Percentiles rank a stretch among this genome's conserved stretches.
phyloP scores from a whole-genome alignment of 2,329 filamentous ascomycete genomes.

The Epichloe aotearoae region DNA sequence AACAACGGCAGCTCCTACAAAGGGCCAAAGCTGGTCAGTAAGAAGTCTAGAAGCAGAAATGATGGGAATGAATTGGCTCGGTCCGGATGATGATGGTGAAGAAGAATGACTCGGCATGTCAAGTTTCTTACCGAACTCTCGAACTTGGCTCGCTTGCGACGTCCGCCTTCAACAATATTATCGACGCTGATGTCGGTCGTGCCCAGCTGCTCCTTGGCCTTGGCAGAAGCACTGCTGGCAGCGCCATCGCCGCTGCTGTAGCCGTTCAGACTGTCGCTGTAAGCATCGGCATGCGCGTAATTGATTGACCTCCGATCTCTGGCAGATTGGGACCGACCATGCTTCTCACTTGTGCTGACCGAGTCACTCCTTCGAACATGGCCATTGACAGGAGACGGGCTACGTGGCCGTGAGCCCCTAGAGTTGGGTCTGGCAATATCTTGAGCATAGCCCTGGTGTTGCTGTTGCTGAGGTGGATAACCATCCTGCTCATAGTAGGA shows the following conservation, averaged over 20 bases:
- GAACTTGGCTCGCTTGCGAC: conserved; percentile 86
- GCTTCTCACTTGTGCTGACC: conserved; percentile 47
- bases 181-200: conserved; percentile 96
- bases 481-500: conserved; percentile 40
- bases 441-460: conserved; percentile 38
- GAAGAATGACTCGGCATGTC: no score
- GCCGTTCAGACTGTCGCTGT: conserved; percentile 53
- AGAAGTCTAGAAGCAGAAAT: background rate
- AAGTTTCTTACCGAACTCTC: conserved; percentile 77
- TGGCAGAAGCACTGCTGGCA: conserved; percentile 57
- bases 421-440: conserved; percentile 56
- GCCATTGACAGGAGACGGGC: conserved; percentile 56
- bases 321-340: conserved; percentile 52
- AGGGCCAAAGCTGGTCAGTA: background rate
- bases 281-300: conserved; percentile 42
- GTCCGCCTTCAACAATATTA: conserved; percentile 94
- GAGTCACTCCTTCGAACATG: conserved; percentile 68
- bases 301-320: conserved; percentile 47
- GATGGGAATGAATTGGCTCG: no score
- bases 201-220: conserved; percentile 72
- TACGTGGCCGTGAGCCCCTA: conserved; percentile 60
- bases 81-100: background rate
- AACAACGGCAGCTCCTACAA: conserved; percentile 85
- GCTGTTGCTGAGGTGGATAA: conserved; percentile 29
- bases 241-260: conserved; percentile 84